Conservation (phyloP, 2,329 filamentous ascomycete genomes). For the Pestalotiopsis sp. region DNA sequence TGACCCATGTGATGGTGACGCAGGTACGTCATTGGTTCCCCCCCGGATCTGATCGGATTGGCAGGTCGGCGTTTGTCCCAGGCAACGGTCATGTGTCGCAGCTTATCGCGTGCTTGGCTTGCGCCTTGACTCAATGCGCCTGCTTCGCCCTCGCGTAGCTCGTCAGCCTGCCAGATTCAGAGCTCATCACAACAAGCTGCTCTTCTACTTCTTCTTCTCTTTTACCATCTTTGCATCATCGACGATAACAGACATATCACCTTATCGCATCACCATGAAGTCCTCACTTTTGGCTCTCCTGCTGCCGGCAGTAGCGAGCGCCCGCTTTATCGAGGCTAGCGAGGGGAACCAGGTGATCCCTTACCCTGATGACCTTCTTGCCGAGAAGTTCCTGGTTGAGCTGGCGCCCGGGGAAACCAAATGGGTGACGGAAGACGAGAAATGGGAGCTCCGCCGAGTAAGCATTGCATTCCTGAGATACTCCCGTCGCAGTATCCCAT, state of each 20-base stretch:
- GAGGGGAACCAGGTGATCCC: constrained; percentile 56
- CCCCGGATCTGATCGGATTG: not conserved
- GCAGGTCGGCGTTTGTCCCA: not conserved
- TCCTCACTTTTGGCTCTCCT: constrained; percentile 57
- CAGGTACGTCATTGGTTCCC: constrained; percentile 5
- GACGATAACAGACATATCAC: not conserved
- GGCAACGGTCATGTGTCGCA: constrained; percentile 13
- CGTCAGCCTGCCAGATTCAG: not conserved
- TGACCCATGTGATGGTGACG: constrained; percentile 1
- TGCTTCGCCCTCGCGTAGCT: not conserved
- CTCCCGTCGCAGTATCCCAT: not conserved
- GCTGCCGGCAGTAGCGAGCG: constrained; percentile 53
- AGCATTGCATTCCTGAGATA: constrained; percentile 29
- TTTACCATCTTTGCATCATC: not conserved
- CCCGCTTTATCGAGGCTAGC: constrained; percentile 57
- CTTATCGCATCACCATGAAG: constrained; percentile 30
- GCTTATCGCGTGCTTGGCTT: constrained; percentile 12
- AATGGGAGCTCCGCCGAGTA: constrained; percentile 88
- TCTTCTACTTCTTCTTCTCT: not conserved
- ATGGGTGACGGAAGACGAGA: constrained; percentile 93
- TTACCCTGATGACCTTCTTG: constrained; percentile 39
- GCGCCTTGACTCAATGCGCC: not conserved
- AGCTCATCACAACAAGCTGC: not conserved
- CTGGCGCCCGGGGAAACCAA: constrained; percentile 78
- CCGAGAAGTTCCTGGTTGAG: constrained; percentile 76